These are phyloP conservation scores for Excoecaria agallocha DNA, from an alignment of 345 rosid species.

Conservation along the genomic window DNA sequence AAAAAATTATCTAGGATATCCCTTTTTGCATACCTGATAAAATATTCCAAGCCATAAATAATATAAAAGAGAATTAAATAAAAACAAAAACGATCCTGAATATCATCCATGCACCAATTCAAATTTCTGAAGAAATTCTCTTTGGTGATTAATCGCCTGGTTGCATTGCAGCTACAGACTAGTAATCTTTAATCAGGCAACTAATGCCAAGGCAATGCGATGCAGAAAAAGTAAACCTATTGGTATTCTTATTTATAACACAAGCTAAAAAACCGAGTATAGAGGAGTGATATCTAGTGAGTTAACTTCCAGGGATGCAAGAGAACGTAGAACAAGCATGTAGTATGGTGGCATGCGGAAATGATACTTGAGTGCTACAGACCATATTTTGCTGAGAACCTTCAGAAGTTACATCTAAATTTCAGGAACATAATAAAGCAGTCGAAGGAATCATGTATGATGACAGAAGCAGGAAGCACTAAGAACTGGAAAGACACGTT, in stretches of 20 bases:
- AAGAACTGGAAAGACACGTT: background rate
- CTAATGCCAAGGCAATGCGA: background rate
- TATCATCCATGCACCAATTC: background rate
- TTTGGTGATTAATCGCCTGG: background rate
- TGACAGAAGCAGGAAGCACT: background rate
- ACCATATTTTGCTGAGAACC: conserved; percentile 86
- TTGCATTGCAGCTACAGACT: background rate
- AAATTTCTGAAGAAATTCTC: background rate
- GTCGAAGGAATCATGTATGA: background rate
- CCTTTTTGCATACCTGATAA: background rate
- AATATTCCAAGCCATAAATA: background rate
- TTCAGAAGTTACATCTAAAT: conserved; percentile 25
- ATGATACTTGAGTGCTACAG: conserved; percentile 83
- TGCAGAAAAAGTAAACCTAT: background rate
- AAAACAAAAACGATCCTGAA: too few species aligned
- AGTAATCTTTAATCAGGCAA: background rate
- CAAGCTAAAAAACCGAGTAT: background rate
- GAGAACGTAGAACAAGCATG: conserved; percentile 90
- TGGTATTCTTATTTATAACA: background rate
- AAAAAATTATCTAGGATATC: background rate
- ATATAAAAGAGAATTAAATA: too few species aligned
- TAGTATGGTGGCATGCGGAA: conserved; percentile 96
- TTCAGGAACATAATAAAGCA: conserved; percentile 1
- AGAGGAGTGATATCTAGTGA: background rate
- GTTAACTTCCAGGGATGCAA: conserved; percentile 92